Evolutionary conservation across 176 grass and related monocot species (phyloP).

Genomic region (Oryza meyeriana): DNA sequence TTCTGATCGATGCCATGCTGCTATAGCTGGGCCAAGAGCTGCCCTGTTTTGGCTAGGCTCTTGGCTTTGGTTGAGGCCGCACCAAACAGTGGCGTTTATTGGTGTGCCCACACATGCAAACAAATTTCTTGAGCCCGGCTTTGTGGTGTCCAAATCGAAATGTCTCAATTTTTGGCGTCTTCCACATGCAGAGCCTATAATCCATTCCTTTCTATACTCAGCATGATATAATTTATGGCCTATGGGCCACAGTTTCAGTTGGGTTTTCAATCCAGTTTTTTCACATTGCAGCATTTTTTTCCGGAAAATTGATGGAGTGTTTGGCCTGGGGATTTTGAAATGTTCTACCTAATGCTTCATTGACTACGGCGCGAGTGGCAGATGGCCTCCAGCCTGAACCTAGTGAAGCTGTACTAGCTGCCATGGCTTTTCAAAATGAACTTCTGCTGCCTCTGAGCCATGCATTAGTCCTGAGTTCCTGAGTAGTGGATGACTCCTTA

Average conservation of each 20-base stretch:
- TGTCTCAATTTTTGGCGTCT: background rate
- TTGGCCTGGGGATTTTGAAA: background rate
- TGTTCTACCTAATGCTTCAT: background rate
- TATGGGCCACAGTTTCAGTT: background rate
- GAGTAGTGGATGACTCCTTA: background rate
- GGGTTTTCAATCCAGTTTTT: too few relatives aligned
- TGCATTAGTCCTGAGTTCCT: background rate
- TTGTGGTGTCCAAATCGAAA: background rate
- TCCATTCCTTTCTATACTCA: background rate
- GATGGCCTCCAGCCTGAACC: background rate
- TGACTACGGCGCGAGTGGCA: background rate
- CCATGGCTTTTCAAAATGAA: background rate
- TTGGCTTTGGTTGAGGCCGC: background rate
- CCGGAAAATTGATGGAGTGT: background rate
- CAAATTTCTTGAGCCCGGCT: background rate
- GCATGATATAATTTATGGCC: background rate
- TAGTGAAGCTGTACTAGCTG: background rate
- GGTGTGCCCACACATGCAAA: background rate
- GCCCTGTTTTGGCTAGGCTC: conserved; percentile 31
- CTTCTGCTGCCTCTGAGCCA: background rate
- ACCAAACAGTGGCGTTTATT: conserved; percentile 18
- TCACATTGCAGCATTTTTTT: too few relatives aligned
- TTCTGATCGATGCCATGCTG: background rate
- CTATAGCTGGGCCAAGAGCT: background rate
- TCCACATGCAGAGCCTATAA: background rate